These are phyloP conservation scores for Aspergillus sclerotialis DNA, from an alignment of 2,329 filamentous ascomycete species.

Conservation along the genomic window DNA sequence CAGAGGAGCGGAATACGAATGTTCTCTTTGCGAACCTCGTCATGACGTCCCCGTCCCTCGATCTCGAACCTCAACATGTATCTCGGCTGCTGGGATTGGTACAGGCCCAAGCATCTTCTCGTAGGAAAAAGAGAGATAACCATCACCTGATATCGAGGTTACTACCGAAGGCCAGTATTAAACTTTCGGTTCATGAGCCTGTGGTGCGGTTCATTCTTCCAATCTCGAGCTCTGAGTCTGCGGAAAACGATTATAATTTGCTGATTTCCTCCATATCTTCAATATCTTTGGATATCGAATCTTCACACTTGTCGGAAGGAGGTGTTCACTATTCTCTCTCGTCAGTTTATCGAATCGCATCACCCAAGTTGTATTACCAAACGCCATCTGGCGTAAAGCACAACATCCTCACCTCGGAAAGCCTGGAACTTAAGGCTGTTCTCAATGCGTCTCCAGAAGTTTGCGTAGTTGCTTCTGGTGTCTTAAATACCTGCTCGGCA, in stretches of 20 bases:
- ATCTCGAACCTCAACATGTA: constrained; percentile 85
- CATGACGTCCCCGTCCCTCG: constrained; percentile 88
- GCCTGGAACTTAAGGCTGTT: constrained; percentile 78
- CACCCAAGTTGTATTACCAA: constrained; percentile 90
- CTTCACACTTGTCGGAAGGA: constrained; percentile 81
- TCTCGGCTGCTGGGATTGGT: constrained; percentile 75
- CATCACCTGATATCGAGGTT: constrained; percentile 78
- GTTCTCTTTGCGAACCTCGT: constrained; percentile 95
- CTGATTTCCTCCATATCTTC: constrained; percentile 94
- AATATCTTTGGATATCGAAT: constrained; percentile 85
- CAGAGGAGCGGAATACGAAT: constrained; percentile 85
- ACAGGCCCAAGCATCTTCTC: constrained; percentile 46
- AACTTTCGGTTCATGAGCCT: constrained; percentile 93
- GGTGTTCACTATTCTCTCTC: constrained; percentile 81
- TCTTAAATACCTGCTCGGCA: constrained; percentile 77
- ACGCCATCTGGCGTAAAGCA: constrained; percentile 75
- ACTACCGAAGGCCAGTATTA: constrained; percentile 87
- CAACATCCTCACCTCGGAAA: constrained; percentile 80
- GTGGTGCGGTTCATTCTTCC: constrained; percentile 85
- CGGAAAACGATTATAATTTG: constrained; percentile 80
- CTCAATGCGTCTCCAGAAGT: constrained; percentile 80
- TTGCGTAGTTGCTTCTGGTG: constrained; percentile 71
- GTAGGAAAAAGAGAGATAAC: constrained; percentile 38
- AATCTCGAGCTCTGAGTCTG: constrained; percentile 55
- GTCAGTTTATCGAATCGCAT: constrained; percentile 73